These are phyloP conservation scores for Talaromyces sp. DNA, from an alignment of 2,329 filamentous ascomycete genomes.

Conservation along the genomic window DNA sequence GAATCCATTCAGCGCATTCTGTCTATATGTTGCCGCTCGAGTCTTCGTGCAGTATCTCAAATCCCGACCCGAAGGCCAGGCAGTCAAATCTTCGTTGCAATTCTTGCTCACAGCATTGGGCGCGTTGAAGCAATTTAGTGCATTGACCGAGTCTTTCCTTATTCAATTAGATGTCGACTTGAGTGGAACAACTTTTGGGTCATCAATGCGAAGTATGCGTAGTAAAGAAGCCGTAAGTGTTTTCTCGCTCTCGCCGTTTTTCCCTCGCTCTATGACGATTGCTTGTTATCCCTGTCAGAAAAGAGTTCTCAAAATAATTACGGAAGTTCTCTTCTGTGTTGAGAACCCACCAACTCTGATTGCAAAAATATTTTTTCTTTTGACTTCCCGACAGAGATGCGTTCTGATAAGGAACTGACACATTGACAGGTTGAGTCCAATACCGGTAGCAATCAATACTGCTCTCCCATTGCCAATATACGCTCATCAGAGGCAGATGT, in stretches of 20 bases:
- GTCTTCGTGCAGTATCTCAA: constrained; percentile 98
- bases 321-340: constrained; percentile 55
- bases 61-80: constrained; percentile 76
- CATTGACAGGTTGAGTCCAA: background rate
- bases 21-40: constrained; percentile 88
- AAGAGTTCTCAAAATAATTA: constrained; percentile 45
- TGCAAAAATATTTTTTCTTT: background rate
- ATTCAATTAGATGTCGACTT: constrained; percentile 91
- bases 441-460: background rate
- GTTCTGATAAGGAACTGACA: background rate
- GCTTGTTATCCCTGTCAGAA: constrained; percentile 98
- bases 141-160: constrained; percentile 88
- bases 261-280: constrained; percentile 63
- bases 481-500: background rate
- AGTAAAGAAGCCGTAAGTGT: constrained; percentile 11
- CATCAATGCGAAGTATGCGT: constrained; percentile 18
- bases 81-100: constrained; percentile 76
- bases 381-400: background rate
- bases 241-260: constrained; percentile 13
- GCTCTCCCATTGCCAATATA: background rate
- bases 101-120: constrained; percentile 90
- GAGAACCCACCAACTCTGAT: constrained; percentile 70
- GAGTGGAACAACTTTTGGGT: constrained; percentile 51
- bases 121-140: constrained; percentile 80
- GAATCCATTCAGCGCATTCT: constrained; percentile 94